Evolutionary conservation across 2,329 filamentous ascomycete species (phyloP).

Genomic region (Ascochyta koolunga): DNA sequence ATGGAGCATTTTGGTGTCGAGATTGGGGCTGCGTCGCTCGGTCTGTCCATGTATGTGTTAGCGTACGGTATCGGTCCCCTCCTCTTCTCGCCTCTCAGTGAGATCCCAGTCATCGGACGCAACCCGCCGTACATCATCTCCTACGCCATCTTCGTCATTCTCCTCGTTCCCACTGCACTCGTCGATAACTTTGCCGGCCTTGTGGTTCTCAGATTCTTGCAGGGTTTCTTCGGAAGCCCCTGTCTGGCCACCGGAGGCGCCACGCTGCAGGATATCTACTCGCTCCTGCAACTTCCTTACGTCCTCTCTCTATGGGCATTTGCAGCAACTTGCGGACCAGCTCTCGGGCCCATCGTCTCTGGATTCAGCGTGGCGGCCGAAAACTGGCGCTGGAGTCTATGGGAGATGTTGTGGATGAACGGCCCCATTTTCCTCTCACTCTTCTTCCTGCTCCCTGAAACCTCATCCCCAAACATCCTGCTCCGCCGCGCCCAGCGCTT

Average conservation of each 20-base stretch:
- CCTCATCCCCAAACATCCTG: slow-evolving; percentile 81
- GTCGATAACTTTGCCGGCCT: slow-evolving; percentile 68
- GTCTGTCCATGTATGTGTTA: slow-evolving; percentile 67
- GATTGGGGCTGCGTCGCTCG: slow-evolving; percentile 60
- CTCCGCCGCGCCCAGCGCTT: slow-evolving; percentile 72
- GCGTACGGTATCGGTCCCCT: slow-evolving; percentile 68
- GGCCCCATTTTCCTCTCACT: slow-evolving; percentile 75
- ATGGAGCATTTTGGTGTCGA: slow-evolving; percentile 61
- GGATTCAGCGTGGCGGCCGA: slow-evolving; percentile 74
- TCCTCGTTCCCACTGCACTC: slow-evolving; percentile 69
- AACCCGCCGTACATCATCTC: slow-evolving; percentile 72
- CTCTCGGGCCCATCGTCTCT: slow-evolving; percentile 67
- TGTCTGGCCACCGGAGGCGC: slow-evolving; percentile 49
- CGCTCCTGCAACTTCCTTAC: slow-evolving; percentile 53
- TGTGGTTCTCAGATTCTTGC: slow-evolving; percentile 58
- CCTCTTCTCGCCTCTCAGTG: slow-evolving; percentile 69
- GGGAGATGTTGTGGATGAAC: slow-evolving; percentile 81
- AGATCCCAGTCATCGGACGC: slow-evolving; percentile 70
- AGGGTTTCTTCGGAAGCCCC: slow-evolving; percentile 49
- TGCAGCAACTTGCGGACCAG: slow-evolving; percentile 66
- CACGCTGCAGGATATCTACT: slow-evolving; percentile 48
- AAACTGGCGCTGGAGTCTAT: slow-evolving; percentile 85
- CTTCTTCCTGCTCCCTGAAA: slow-evolving; percentile 86
- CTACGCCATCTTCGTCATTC: slow-evolving; percentile 71
- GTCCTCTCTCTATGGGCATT: slow-evolving; percentile 53